Evolutionary conservation across 768 basidiomycete genomes (phyloP), one percentile per base, ranked within the genome.

Genomic region (Pisolithus orientalis): DNA sequence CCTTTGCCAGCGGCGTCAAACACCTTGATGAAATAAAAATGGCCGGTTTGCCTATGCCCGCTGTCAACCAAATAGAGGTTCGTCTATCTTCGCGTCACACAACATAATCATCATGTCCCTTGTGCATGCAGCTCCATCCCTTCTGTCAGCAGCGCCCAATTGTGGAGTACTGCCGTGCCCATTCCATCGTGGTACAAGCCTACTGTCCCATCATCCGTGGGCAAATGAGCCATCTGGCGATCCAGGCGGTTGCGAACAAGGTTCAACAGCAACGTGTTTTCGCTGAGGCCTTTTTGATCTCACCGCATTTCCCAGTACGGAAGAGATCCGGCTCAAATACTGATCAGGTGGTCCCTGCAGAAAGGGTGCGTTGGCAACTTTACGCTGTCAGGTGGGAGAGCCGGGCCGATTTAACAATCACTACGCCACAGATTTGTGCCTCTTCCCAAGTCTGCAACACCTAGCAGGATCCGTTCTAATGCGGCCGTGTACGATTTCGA

Each of bases 281-380:
- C 39, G 31, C 38, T 57, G 40, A 27, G 34, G 45, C 28, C n/a
- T 21, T 29, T 52, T 48, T 61, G 39, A 57, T 40, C 47, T 34
- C 3, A 32, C 45, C 24, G 11, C 29, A 29, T 54, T 5, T 54
- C 48, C 42, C 54, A 90, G 84, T 67, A 82, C 57, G 66, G 68
- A 39, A 79, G 80, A 50, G 80, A 84, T 39, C 78, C 80, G 5
- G 84, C 91, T 16, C 94, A 96, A 61, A 74, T 95, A 43, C 77
- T 96, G 14, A 71, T 96, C 51, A 80, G 94, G 24, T 96, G 93
- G 90, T 94, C 91, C 28, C 71, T 97, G 37, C 94, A 96, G 65
- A 81, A 78, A 62, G 83, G 84, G 87, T 88, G 59, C 46, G 79
- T 70, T 50, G 28, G 43, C 39, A 46, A n/a, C 37, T 49, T 47